phyloP scores from a whole-genome alignment of 2,329 filamentous ascomycete genomes.

The Fusarium sp. region DNA sequence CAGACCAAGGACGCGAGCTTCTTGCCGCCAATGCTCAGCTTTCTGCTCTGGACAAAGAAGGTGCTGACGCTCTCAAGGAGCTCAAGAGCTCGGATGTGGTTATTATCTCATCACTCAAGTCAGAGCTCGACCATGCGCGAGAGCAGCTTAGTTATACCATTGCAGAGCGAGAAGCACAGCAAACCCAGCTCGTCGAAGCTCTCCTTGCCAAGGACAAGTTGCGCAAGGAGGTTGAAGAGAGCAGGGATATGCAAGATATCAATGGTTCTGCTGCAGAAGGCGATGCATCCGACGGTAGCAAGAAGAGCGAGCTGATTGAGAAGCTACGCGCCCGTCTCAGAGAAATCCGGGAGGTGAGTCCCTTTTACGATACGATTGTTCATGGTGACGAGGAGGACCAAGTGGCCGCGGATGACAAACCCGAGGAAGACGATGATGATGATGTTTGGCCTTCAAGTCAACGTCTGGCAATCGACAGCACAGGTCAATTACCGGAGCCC shows the following conservation, averaged over 20 bases:
- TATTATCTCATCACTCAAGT: constrained; percentile 67
- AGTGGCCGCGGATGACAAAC: constrained; percentile 15
- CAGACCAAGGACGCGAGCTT: constrained; percentile 67
- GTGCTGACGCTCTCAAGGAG: constrained; percentile 64
- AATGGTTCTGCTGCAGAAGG: constrained; percentile 49
- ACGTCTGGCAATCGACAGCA: background rate
- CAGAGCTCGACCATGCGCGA: constrained; percentile 67
- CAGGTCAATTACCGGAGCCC: background rate
- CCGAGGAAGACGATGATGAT: background rate
- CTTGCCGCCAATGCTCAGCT: constrained; percentile 64
- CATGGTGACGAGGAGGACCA: constrained; percentile 18
- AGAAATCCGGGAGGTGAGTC: constrained; percentile 68
- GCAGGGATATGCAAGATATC: constrained; percentile 56
- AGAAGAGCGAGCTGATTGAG: constrained; percentile 64
- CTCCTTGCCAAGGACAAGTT: constrained; percentile 70
- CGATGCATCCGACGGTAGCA: constrained; percentile 52
- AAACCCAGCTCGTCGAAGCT: constrained; percentile 69
- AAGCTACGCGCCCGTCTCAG: constrained; percentile 66
- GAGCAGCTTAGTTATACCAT: constrained; percentile 61
- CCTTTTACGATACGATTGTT: constrained; percentile 16
- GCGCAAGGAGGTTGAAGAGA: constrained; percentile 63
- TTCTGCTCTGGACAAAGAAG: constrained; percentile 65
- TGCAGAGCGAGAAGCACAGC: constrained; percentile 66
- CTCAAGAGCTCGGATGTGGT: constrained; percentile 69
- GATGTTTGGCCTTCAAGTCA: background rate